Evolutionary conservation across 1,284 basidiomycete genomes (phyloP).

Genomic region (Fomes fomentarius): DNA sequence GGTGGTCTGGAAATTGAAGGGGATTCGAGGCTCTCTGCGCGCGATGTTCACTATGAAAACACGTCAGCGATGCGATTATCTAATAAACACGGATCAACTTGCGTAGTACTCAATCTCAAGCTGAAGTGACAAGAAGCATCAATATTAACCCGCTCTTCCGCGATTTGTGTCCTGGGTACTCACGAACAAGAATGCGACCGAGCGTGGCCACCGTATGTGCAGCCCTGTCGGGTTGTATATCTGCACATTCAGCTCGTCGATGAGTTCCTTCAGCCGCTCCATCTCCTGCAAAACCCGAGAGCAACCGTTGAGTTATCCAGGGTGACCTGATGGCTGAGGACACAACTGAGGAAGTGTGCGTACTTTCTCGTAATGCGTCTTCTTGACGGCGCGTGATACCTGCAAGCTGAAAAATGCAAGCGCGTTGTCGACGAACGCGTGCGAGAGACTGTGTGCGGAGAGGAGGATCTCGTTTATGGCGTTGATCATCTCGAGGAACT

Average conservation of each 20-base stretch:
- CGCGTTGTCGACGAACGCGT: slow-evolving; percentile 67
- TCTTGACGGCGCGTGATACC: slow-evolving; percentile 62
- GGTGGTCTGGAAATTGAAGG: too few relatives aligned
- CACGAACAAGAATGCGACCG: slow-evolving; percentile 85
- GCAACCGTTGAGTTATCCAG: background rate
- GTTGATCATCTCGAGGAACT: slow-evolving; percentile 85
- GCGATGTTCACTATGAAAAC: too few relatives aligned
- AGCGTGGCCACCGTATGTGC: slow-evolving; percentile 79
- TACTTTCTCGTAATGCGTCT: slow-evolving; percentile 79
- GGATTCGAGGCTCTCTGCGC: too few relatives aligned
- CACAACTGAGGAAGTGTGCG: slow-evolving; percentile 28
- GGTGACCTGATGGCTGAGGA: too few relatives aligned
- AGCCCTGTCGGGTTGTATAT: slow-evolving; percentile 82
- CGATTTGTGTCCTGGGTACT: too few relatives aligned
- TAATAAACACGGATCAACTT: slow-evolving; percentile 21
- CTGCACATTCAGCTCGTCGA: slow-evolving; percentile 67
- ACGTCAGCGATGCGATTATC: too few relatives aligned
- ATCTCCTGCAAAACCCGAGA: slow-evolving; percentile 63
- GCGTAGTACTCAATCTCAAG: slow-evolving; percentile 83
- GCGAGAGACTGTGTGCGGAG: slow-evolving; percentile 71
- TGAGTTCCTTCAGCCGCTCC: slow-evolving; percentile 59
- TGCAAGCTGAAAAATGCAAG: slow-evolving; percentile 77
- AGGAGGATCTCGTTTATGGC: slow-evolving; percentile 82
- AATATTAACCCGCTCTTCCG: too few relatives aligned
- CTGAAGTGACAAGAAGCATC: slow-evolving; percentile 38